Evolutionary conservation across 2,329 filamentous ascomycete species (phyloP), one percentile per base, ranked within the genome.

Genomic region (Aspergillus quadricinctus): DNA sequence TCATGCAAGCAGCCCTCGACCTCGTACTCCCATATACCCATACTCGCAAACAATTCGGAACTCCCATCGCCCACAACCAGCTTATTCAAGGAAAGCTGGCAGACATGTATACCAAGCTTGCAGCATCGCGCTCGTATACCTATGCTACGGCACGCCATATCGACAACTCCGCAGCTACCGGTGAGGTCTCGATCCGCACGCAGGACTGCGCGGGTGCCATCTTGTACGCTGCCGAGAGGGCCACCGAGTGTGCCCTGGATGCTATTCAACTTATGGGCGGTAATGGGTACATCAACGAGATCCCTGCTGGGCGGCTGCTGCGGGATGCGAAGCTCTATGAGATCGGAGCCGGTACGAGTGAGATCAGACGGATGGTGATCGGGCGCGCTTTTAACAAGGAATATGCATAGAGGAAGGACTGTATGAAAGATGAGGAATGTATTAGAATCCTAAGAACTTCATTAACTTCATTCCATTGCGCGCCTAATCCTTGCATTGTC

Each of bases 201-300:
- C 89, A 96, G 72, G 93, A 99, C 76, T 97, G 94, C 72, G 93
- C 94, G 0, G 93, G 92, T 40, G 90, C 92, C 2, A 97, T 97
- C 61, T 77, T 97, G 62, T 97, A 96, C 74, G 92, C 93, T 1
- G 92, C 92, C 0, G 93, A 97, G 78, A 78, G 92, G 35, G 93
- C 92, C 10, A 72, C 90, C 0, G 91, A 97, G 76, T 90, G 87
- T 57, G 83, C 90, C 0, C 81, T 96, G 29, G 92, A 97, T 75
- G 90, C 89, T 48, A 90, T 97, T 57, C 94, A 99, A 75, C 81
- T 96, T 57, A 83, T 99, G 69, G 94, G 94, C 19, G 94, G 93
- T 0, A 97, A 93, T 85, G 93, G 93, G 3, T 97, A 97, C 70
- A 85, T 96, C 64, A 96, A 97, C 73, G 94, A 99, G 77, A 91